phyloP scores from a whole-genome alignment of 495 filamentous ascomycete genomes.

The Aspergillus taichungensis region DNA sequence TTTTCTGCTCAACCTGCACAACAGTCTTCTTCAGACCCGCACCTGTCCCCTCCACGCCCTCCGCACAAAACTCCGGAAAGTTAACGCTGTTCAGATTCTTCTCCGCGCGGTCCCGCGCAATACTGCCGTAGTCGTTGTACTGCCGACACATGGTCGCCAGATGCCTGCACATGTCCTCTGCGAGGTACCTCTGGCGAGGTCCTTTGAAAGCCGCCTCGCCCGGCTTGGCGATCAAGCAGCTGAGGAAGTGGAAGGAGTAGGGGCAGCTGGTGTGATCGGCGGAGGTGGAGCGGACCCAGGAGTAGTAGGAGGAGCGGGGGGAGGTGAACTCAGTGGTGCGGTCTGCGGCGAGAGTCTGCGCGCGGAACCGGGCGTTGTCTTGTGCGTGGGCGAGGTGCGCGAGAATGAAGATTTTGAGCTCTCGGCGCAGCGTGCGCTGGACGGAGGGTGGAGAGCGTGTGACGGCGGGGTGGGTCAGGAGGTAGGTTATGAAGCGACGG shows the following conservation, averaged over 20 bases:
- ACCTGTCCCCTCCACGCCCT: neutral
- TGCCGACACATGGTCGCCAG: slow-evolving; percentile 27
- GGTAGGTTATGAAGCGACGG: neutral
- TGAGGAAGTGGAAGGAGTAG: slow-evolving; percentile 27
- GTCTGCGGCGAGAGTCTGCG: neutral
- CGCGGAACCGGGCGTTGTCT: slow-evolving; percentile 8
- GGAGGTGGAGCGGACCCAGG: slow-evolving; percentile 28
- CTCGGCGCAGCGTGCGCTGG: slow-evolving; percentile 4
- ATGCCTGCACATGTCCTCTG: slow-evolving; percentile 18
- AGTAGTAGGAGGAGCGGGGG: slow-evolving; percentile 5
- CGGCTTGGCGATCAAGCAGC: slow-evolving; percentile 14
- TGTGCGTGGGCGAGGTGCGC: slow-evolving; percentile 17
- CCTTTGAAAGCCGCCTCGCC: slow-evolving; percentile 6
- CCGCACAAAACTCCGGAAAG: slow-evolving; percentile 23
- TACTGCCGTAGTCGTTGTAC: slow-evolving; percentile 35
- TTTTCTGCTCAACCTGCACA: neutral
- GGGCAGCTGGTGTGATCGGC: slow-evolving; percentile 29
- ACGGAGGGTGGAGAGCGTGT: neutral
- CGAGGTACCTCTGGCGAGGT: slow-evolving; percentile 18
- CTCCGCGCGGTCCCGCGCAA: slow-evolving; percentile 22
- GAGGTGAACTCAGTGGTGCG: neutral
- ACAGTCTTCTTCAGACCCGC: neutral
- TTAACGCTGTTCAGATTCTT: slow-evolving; percentile 31
- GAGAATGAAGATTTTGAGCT: slow-evolving; percentile 16
- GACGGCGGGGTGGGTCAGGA: slow-evolving; percentile 1